Percentiles rank a stretch among this genome's conserved stretches.
Conservation (phyloP, 805 yeast genomes). For the Spathaspora passalidarum region DNA sequence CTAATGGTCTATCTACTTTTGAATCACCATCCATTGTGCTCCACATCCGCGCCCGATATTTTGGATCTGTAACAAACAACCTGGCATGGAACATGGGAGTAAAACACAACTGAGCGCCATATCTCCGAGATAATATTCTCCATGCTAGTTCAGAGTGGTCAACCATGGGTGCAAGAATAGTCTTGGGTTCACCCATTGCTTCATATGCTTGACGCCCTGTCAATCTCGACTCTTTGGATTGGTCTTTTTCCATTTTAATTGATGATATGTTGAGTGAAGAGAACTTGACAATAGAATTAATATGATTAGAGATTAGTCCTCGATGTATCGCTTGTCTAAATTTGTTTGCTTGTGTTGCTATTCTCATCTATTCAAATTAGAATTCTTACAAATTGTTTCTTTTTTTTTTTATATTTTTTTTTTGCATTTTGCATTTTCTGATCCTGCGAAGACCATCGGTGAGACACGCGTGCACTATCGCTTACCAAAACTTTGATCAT, state of each 20-base stretch:
- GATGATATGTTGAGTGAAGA: not conserved
- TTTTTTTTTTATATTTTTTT: no score
- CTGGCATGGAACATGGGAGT: constrained; percentile 97
- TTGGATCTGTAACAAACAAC: constrained; percentile 78
- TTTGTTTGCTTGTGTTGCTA: not conserved
- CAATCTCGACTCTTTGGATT: not conserved
- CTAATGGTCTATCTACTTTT: constrained; percentile 72
- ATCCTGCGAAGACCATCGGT: no score
- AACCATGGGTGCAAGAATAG: constrained; percentile 97
- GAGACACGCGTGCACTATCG: no score
- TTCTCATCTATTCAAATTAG: not conserved
- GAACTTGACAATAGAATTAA: not conserved
- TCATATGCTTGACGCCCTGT: constrained; percentile 70
- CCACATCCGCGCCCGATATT: constrained; percentile 77
- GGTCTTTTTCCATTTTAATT: not conserved
- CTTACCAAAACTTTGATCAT: no score
- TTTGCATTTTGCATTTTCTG: no score
- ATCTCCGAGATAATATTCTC: constrained; percentile 79
- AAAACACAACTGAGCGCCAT: constrained; percentile 92
- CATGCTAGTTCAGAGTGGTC: constrained; percentile 96
- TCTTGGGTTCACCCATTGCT: constrained; percentile 68
- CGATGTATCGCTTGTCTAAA: not conserved
- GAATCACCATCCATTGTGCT: constrained; percentile 68
- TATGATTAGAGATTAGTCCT: not conserved
- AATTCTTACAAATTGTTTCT: not conserved